Evolutionary conservation across 140 eudicot genomes (phyloP).

Genomic region (Anethum foeniculum): DNA sequence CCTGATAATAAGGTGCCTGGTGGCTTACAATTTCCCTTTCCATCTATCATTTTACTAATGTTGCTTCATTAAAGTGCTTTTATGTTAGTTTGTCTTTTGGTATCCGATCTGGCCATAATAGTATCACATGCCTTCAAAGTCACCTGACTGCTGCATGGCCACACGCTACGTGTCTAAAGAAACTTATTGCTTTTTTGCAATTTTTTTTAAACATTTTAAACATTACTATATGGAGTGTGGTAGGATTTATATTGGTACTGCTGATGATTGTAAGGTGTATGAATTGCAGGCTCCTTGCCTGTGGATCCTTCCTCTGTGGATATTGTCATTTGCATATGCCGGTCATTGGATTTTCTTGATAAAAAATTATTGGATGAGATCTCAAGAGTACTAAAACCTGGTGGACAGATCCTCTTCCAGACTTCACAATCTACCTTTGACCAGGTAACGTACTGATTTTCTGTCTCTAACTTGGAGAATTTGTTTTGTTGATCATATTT

Average conservation of each 20-base stretch:
- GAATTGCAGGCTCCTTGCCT: constrained; percentile 41
- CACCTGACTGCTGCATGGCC: not conserved
- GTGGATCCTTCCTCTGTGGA: constrained; percentile 52
- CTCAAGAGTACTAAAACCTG: constrained; percentile 62
- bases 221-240: not conserved
- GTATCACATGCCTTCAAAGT: not conserved
- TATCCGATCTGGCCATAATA: too few species aligned
- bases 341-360: constrained; percentile 45
- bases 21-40: not conserved
- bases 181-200: not conserved
- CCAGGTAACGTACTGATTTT: constrained; percentile 15
- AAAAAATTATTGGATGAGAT: constrained; percentile 43
- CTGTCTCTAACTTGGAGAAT: not conserved
- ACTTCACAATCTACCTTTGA: constrained; percentile 26
- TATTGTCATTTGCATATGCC: constrained; percentile 29
- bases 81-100: not conserved
- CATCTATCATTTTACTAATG: not conserved
- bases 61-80: not conserved
- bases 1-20: not conserved
- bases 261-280: not conserved
- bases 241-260: not conserved
- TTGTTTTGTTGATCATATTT: constrained; percentile 5
- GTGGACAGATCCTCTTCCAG: constrained; percentile 56
- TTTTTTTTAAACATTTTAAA: not conserved
- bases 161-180: not conserved